Percentiles rank a stretch among this genome's conserved stretches.
Evolutionary conservation across 2,329 filamentous ascomycete species (phyloP).

Genomic region (Teratosphaeria destructans): DNA sequence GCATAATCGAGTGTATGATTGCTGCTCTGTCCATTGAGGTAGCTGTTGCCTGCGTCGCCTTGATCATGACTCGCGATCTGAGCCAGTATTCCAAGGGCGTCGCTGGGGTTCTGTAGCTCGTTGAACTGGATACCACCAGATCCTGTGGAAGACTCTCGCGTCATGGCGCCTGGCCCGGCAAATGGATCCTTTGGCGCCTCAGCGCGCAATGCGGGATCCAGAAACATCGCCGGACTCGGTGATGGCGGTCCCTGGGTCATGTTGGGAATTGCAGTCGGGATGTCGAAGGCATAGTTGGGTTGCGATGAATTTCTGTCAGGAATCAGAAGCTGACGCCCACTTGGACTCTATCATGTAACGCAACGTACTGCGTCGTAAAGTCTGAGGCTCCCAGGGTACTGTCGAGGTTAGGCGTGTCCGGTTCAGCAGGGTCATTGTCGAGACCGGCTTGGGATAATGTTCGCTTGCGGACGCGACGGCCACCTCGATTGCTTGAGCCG

Average conservation of each 20-base stretch:
- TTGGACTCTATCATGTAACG: not conserved
- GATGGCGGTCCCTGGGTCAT: not conserved
- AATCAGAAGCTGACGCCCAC: not conserved
- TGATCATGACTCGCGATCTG: constrained; percentile 30
- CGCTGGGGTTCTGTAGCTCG: constrained; percentile 39
- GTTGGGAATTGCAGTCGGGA: constrained; percentile 1
- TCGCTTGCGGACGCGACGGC: constrained; percentile 47
- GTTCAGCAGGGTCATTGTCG: constrained; percentile 16
- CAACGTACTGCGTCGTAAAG: constrained; percentile 4
- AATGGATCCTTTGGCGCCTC: constrained; percentile 9
- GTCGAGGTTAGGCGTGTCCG: constrained; percentile 16
- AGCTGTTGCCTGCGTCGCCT: constrained; percentile 6
- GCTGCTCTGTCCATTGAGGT: not conserved
- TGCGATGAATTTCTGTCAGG: not conserved
- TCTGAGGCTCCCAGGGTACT: constrained; percentile 1
- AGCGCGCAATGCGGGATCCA: constrained; percentile 22
- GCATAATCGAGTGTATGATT: constrained; percentile 28
- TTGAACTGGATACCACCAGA: constrained; percentile 26
- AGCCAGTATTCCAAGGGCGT: constrained; percentile 39
- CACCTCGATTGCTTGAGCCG: constrained; percentile 49
- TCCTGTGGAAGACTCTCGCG: constrained; percentile 20
- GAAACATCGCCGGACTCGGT: constrained; percentile 16
- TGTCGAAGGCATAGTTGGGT: constrained; percentile 1
- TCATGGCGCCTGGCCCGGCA: constrained; percentile 6
- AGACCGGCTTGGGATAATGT: constrained; percentile 23